Evolutionary conservation across 2,329 filamentous ascomycete genomes (phyloP), one percentile per base, ranked within the genome.

Genomic region (Fusarium albosuccineum): DNA sequence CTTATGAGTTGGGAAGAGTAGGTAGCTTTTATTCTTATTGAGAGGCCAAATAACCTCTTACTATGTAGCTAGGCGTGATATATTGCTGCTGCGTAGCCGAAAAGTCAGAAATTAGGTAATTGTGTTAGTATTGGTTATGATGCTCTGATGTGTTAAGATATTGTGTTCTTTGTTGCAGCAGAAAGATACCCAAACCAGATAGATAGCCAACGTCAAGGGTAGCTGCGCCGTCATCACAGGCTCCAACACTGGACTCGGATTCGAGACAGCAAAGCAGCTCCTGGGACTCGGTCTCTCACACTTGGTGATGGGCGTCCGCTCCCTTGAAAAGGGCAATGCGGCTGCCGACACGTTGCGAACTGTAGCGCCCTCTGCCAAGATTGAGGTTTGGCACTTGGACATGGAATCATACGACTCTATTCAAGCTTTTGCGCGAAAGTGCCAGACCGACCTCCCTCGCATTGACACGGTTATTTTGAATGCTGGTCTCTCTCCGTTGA

Each of bases 391-490:
- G 62, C 49, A 60, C 2, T 16, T 74, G 10, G 72, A 74, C 16
- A 73, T 74, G 72, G 62, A 67, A 30, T 69, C 68, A 5, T 75
- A 75, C 30, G 60, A 67, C 9, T 74, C 70, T 11, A 51, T 75
- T 9, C 60, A 66, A 6, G 40, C 54, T 0, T 75, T 75, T 57
- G 62, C 53, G 0, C 33, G 30, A 5, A 63, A 33, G 17, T 73
- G 70, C 6, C 49, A 62, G 11, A 13, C 16, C 2, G 57, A 60
- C 3, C 64, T 75, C 5, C 14, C 50, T 1, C 57, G 53, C 0
- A 64, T 75, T 6, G 73, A 75, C 37, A 61, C 71, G 27, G 74
- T 67, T 5, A 75, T 80, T 29, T 64, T 80, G 5, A 80, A 80
- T n/a, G 78, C 77, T 5, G 79, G 78, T 0, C 17, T 78, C 0